A percentile compares a stretch with the other conserved stretches of the same genome.
These are phyloP conservation scores for Blastobotrys mokoenaii DNA, from an alignment of 805 yeast species.

Conservation along the genomic window DNA sequence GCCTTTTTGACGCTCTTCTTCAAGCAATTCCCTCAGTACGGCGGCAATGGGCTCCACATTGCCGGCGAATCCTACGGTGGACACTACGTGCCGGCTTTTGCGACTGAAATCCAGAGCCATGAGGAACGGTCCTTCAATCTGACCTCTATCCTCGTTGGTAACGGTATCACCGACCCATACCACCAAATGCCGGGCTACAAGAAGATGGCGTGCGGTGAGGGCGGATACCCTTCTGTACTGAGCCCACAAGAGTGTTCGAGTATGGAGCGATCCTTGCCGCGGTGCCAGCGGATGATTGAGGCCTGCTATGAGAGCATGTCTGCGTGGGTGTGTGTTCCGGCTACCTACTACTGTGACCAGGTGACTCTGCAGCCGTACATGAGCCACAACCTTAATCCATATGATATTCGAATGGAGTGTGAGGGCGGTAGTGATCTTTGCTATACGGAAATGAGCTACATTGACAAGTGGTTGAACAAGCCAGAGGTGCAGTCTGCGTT, in stretches of 20 bases:
- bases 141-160: slow-evolving; percentile 77
- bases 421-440: slow-evolving; percentile 39
- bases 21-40: slow-evolving; percentile 57
- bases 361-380: slow-evolving; percentile 65
- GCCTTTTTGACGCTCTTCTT: slow-evolving; percentile 74
- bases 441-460: slow-evolving; percentile 62
- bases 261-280: slow-evolving; percentile 56
- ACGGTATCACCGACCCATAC: slow-evolving; percentile 82
- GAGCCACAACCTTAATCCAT: slow-evolving; percentile 75
- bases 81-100: slow-evolving; percentile 86
- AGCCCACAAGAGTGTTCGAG: slow-evolving; percentile 66
- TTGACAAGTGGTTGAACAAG: slow-evolving; percentile 67
- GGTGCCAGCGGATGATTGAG: slow-evolving; percentile 65
- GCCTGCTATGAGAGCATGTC: slow-evolving; percentile 64
- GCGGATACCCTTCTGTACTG: slow-evolving; percentile 73
- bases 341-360: slow-evolving; percentile 76
- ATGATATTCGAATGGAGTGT: slow-evolving; percentile 73
- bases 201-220: slow-evolving; percentile 94
- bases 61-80: slow-evolving; percentile 91
- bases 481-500: slow-evolving; percentile 65
- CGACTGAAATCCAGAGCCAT: slow-evolving; percentile 67
- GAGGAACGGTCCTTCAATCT: slow-evolving; percentile 52
- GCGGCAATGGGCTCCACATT: slow-evolving; percentile 60
- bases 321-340: slow-evolving; percentile 83
- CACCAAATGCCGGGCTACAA: slow-evolving; percentile 69